Evolutionary conservation across 2,329 filamentous ascomycete genomes (phyloP).

Genomic region (Colletotrichum siamense): DNA sequence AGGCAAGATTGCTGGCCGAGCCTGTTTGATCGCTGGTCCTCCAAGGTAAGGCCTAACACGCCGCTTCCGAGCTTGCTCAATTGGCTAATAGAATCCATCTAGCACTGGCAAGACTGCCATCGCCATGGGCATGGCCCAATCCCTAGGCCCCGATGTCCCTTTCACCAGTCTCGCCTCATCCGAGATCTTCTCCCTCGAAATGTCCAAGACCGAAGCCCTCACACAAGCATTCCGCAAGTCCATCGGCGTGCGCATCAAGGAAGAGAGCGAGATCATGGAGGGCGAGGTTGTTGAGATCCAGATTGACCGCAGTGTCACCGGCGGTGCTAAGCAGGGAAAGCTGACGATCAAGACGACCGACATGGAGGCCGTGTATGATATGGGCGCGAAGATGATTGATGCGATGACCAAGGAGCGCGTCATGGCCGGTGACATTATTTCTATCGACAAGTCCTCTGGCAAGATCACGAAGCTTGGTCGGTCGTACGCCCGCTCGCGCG

Average conservation of each 20-base stretch:
- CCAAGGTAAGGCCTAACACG: slow-evolving; percentile 64
- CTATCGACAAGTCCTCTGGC: slow-evolving; percentile 97
- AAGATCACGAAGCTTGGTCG: slow-evolving; percentile 97
- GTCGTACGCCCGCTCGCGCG: slow-evolving; percentile 91
- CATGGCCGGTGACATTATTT: slow-evolving; percentile 98
- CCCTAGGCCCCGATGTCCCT: slow-evolving; percentile 89
- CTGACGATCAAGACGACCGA: slow-evolving; percentile 99
- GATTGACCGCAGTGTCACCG: slow-evolving; percentile 95
- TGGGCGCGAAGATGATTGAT: slow-evolving; percentile 99
- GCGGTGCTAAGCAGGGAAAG: slow-evolving; percentile 97
- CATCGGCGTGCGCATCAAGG: slow-evolving; percentile 97
- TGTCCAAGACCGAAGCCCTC: slow-evolving; percentile 98
- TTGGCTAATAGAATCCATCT: slow-evolving; percentile 14
- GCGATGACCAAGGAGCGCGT: slow-evolving; percentile 99
- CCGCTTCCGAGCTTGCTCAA: background rate
- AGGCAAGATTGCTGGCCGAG: slow-evolving; percentile 95
- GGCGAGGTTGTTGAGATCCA: slow-evolving; percentile 99
- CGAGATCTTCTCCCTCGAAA: slow-evolving; percentile 98
- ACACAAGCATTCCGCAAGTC: slow-evolving; percentile 99
- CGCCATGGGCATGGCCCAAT: slow-evolving; percentile 98
- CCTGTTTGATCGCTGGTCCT: slow-evolving; percentile 92
- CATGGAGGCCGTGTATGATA: slow-evolving; percentile 99
- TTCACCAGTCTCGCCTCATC: slow-evolving; percentile 96
- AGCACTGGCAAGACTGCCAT: slow-evolving; percentile 98
- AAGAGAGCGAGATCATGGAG: slow-evolving; percentile 99